Conservation (phyloP, 768 basidiomycete species). For the Suillus luteus region DNA sequence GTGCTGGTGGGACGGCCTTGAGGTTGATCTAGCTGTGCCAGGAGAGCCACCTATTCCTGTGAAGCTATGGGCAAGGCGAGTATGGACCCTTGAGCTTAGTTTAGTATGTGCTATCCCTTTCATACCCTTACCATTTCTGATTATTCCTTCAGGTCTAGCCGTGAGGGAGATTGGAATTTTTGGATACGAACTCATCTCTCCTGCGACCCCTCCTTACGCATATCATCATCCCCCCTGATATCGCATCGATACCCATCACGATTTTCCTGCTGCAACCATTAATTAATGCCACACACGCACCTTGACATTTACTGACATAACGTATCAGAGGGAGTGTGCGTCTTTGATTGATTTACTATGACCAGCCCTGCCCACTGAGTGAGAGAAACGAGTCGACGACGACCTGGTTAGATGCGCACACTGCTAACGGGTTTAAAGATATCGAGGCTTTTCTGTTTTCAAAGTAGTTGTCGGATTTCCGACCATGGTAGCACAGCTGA, state of each 20-base stretch:
- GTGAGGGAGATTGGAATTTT: neutral
- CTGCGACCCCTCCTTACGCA: constrained; percentile 4
- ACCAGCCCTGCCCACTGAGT: neutral
- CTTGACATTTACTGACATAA: constrained; percentile 9
- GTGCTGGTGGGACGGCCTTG: constrained; percentile 99
- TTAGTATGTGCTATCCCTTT: constrained; percentile 53
- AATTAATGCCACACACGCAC: constrained; percentile 13
- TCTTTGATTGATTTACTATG: neutral
- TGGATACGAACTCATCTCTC: neutral
- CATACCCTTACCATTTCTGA: neutral
- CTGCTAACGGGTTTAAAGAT: neutral
- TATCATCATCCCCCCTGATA: constrained; percentile 7
- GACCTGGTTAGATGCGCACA: neutral
- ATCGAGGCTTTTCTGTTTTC: neutral
- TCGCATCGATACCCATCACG: constrained; percentile 12
- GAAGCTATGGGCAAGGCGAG: constrained; percentile 95
- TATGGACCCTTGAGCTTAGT: constrained; percentile 98
- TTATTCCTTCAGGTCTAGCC: constrained; percentile 1
- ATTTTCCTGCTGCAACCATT: constrained; percentile 11
- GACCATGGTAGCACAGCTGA: neutral
- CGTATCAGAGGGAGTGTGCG: constrained; percentile 2
- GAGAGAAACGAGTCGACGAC: neutral
- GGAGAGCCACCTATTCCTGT: constrained; percentile 57
- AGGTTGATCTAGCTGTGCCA: constrained; percentile 74
- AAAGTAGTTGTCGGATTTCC: neutral